Evolutionary conservation across 2,329 filamentous ascomycete species (phyloP), one percentile per base, ranked within the genome.

Genomic region (Coniochaeta sp.): DNA sequence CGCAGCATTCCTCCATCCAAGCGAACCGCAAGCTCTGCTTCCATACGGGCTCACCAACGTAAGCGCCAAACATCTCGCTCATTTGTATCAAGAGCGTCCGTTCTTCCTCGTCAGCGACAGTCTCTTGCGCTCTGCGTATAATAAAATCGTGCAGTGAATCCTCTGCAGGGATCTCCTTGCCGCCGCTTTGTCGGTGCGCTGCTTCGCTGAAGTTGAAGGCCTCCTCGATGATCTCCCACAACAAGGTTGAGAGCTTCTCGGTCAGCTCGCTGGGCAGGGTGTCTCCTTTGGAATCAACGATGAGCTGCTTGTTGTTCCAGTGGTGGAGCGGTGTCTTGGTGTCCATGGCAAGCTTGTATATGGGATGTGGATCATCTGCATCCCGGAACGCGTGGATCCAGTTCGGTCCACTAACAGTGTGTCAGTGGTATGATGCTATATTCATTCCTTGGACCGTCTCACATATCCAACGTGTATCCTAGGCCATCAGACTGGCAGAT

Each of bases 1-100:
- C 82, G 48, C 85, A 79, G 52, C 80, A 84, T 61, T 85, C 81
- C 60, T 86, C 83, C 26, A 86, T 67, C 70, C 78, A 83, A 60
- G 85, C 84, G 63, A 81, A 86, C 58, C 76, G 81, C 55, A 86
- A 63, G 59, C 79, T 84, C 61, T 86, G 82, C 42, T 66, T 72
- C 57, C 79, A 74, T 27, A 83, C 70, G 0, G 77, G 71, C 53
- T 78, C 79, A 6, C 83, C 83, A 8, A 86, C 77, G 62, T 85
- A 86, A 1, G 77, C 75, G 32, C 82, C 82, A 81, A 82, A 86
- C 65, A 83, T 75, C 52, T 78, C 75, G 16, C 76, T 75, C 59
- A 81, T 71, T 38, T 80, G 70, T 6, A 83, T 61, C 30, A 81
- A 71, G 0, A 72, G 70, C 24, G 70, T 61, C 52, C 75, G 71